These are phyloP conservation scores for Avicennia marina DNA, from an alignment of 257 asterid species.

Conservation along the genomic window DNA sequence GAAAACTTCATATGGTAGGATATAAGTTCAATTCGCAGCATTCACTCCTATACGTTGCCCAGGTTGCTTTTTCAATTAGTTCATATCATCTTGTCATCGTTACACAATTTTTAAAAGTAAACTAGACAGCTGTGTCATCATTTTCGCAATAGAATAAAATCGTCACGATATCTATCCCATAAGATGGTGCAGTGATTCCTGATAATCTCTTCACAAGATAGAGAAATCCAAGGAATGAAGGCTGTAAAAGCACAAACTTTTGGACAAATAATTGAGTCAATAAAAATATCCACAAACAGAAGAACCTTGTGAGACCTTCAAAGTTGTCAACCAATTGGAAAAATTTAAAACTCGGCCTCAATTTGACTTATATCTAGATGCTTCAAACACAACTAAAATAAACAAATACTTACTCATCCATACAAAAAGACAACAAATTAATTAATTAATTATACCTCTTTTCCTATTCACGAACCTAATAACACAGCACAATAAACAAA, in stretches of 20 bases:
- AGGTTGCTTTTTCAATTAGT: neutral
- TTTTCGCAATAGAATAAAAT: neutral
- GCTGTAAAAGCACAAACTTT: neutral
- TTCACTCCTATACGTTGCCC: neutral
- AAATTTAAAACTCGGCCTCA: neutral
- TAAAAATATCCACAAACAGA: neutral
- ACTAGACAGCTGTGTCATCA: neutral
- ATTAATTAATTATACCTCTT: too few relatives aligned
- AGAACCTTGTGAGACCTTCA: neutral
- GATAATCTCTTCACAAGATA: neutral
- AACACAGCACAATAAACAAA: too few relatives aligned
- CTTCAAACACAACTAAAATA: too few relatives aligned
- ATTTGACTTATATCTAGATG: neutral
- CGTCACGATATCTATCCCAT: neutral
- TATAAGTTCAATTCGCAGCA: neutral
- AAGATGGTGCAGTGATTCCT: neutral
- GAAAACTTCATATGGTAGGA: too few relatives aligned
- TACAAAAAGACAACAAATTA: neutral
- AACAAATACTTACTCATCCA: neutral
- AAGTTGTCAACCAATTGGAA: neutral
- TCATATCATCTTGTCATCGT: too few relatives aligned
- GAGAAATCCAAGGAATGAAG: neutral
- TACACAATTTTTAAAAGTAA: neutral
- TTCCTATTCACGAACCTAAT: too few relatives aligned
- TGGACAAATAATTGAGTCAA: neutral